phyloP scores from a whole-genome alignment of 805 yeast genomes.

The Saturnispora serradocipensis region DNA sequence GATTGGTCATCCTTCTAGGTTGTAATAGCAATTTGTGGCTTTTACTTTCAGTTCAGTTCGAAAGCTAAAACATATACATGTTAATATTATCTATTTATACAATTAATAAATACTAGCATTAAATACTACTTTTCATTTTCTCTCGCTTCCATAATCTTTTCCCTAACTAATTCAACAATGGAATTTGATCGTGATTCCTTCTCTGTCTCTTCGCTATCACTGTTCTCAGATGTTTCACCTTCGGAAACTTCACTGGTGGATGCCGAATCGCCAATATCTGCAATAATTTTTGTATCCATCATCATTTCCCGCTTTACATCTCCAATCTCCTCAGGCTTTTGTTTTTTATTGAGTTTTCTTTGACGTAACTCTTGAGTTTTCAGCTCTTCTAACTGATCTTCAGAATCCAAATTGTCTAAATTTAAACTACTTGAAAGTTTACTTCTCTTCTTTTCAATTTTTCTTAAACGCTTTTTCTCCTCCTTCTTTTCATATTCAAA shows the following conservation, averaged over 20 bases:
- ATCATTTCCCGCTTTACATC: constrained; percentile 29
- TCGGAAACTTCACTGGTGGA: constrained; percentile 27
- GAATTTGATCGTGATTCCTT: not conserved
- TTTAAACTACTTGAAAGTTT: not conserved
- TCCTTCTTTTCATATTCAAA: constrained; percentile 36
- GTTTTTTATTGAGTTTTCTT: constrained; percentile 29
- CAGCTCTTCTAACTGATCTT: constrained; percentile 42
- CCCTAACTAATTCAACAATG: constrained; percentile 4
- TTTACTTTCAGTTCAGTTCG: not conserved
- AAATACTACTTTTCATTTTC: not conserved
- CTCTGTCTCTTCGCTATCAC: not conserved
- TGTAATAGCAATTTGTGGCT: not conserved
- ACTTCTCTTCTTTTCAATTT: constrained; percentile 20
- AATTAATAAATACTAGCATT: not conserved
- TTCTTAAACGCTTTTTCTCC: constrained; percentile 25
- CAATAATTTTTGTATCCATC: constrained; percentile 44
- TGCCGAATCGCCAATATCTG: constrained; percentile 31
- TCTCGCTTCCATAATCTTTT: constrained; percentile 1
- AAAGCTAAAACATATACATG: not conserved
- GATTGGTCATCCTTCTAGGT: constrained; percentile 31
- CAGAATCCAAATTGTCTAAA: constrained; percentile 16
- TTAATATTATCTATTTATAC: not conserved
- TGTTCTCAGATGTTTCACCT: constrained; percentile 20
- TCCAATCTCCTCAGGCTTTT: constrained; percentile 10
- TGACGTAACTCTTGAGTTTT: constrained; percentile 39